These are phyloP conservation scores for Amanita inopinata DNA, from an alignment of 768 basidiomycete genomes.

Conservation along the genomic window DNA sequence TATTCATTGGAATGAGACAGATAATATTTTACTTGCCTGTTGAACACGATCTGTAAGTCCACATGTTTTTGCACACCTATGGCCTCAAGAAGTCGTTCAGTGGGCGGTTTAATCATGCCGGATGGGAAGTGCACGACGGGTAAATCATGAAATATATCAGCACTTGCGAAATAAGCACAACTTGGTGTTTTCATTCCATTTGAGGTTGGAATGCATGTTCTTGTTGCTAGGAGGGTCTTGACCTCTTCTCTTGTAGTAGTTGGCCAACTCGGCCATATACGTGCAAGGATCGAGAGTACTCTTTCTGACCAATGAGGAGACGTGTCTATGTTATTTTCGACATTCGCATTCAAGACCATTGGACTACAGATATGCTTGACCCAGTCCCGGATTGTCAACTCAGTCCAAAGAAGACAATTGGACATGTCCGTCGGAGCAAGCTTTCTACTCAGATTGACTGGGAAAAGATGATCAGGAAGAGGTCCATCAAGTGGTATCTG, in stretches of 20 bases:
- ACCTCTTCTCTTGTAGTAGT: constrained; percentile 37
- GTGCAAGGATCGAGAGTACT: constrained; percentile 54
- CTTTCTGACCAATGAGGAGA: constrained; percentile 76
- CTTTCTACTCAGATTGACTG: constrained; percentile 50
- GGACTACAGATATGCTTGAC: constrained; percentile 50
- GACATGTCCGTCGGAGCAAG: constrained; percentile 42
- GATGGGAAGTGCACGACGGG: constrained; percentile 71
- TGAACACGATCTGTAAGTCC: constrained; percentile 89
- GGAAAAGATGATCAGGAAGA: constrained; percentile 64
- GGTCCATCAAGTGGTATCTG: constrained; percentile 68
- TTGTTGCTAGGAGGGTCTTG: constrained; percentile 33
- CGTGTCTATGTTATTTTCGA: constrained; percentile 49
- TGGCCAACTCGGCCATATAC: constrained; percentile 63
- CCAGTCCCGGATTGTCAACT: constrained; percentile 73
- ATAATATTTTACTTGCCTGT: constrained; percentile 49
- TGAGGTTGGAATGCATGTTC: constrained; percentile 63
- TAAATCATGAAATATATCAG: constrained; percentile 83
- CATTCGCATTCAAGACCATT: constrained; percentile 27
- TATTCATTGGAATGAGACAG: neutral
- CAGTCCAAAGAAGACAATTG: constrained; percentile 64
- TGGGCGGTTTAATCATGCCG: constrained; percentile 51
- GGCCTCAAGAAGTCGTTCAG: constrained; percentile 62
- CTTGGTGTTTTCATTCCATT: constrained; percentile 63
- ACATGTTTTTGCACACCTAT: constrained; percentile 88
- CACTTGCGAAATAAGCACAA: constrained; percentile 78